Base-by-base conservation (phyloP, 805 yeast genomes). In the Saccharomyces jurei region DNA sequence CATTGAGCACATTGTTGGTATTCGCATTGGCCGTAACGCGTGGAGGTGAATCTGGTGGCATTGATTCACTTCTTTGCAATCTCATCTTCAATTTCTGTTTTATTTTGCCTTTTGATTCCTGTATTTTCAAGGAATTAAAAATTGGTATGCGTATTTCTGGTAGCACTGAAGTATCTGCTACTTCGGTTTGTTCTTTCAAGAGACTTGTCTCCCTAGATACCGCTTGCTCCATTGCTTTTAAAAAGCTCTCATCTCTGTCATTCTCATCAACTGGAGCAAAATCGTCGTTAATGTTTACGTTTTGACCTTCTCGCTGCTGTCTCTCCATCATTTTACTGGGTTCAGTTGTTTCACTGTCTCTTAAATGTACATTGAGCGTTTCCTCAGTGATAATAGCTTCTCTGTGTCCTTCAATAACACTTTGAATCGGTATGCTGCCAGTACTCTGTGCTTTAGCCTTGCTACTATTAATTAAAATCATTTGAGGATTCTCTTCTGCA, bases 101-200 rank as follows among this genome's bases (percentile, higher is more conserved):
- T 17, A 14, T 14, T 26, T 17, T 17, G 27, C 46, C 27, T 10
- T 30, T 41, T 5, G 32, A 11, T 10, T 30, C 36, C 13, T 30
- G 46, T 6, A 60, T 11, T 48, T 58, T 62, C 29, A 57, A 52
- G 4, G 60, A 56, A 46, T 60, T 61, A 49, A 62, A 63, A 31
- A 63, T 63, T 1, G 66, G 67, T 21, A 63, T 57, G 13, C 58
- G 56, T 28, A 62, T 60, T 31, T 32, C 50, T 8, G 50, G 50
- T 26, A 48, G 36, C 13, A 28, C 50, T 48, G 50, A 48, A 28
- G 25, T 48, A 28, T 27, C 50, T 2, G 29, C 28, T 10, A 26
- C 49, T 21, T 50, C 53, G 25, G 30, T 26, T 50, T 50, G 44
- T 22, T 44, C 49, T 29, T 46, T 22, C 6, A 36, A 11, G 22